Base-by-base conservation (phyloP, 2,329 filamentous ascomycete genomes). In the Fusarium brachygibbosum region DNA sequence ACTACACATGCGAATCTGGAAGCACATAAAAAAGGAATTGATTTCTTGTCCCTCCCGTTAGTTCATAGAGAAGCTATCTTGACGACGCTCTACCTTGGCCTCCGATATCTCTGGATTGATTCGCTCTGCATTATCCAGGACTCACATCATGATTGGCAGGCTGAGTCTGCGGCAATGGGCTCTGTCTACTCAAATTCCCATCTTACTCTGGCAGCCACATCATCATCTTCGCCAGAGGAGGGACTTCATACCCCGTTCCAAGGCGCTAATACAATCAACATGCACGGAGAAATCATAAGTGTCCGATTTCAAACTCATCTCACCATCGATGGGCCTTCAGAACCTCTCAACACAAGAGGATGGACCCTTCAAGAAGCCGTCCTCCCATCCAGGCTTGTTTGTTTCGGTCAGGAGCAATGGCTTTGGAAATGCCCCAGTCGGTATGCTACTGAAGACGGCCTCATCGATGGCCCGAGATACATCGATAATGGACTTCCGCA, bases 361-460 rank as follows among this genome's bases (percentile, higher is more conserved):
- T 61, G 55, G 58, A 60, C 58, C 1, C n/a, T 61, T 1, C 58
- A 61, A 10, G 58, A 61, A n/a, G 58, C 37, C 5, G 44, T 61
- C 10, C 21, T 61, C 4, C n/a, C 44, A 6, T 52, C 58, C 1
- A 16, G 58, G 6, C 46, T 60, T 0, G 17, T 61, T 0, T 61
- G 58, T 7, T 61, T 61, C 1, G 58, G 55, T 0, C 28, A 52
- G 5, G 58, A 61, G 14, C 55, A 61, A 11, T 61, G 58, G 55
- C 58, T 61, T 1, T 61, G 58, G 55, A 61, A 61, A n/a, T 61
- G 58, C 3, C 55, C 58, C 1, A 38, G 44, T 19, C 55, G 58
- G 2, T 60, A 60, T 3, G 55, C 58, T 0, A 61, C 58, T 0
- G 58, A 61, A 1, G 58, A 60, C 0, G 58, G 58, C 1, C 5